Conservation (phyloP, 2,329 filamentous ascomycete species). For the Ilyonectria mors-panacis region DNA sequence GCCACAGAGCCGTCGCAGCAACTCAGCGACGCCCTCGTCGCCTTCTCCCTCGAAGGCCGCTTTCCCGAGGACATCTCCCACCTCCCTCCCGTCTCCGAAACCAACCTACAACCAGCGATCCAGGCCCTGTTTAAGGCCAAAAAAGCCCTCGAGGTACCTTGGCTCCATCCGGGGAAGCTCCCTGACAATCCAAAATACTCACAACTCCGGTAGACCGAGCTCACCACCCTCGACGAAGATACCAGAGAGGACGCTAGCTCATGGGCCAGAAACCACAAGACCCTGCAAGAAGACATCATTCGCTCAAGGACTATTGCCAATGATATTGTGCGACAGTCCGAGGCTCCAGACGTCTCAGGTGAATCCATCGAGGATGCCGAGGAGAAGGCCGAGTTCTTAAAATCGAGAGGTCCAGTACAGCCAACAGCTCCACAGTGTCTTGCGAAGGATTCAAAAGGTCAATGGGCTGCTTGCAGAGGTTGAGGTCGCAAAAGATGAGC, state of each 20-base stretch:
- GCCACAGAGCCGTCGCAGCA: slow-evolving; percentile 47
- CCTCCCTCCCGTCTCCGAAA: slow-evolving; percentile 56
- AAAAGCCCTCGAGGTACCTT: slow-evolving; percentile 57
- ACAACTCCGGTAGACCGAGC: slow-evolving; percentile 65
- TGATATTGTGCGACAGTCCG: slow-evolving; percentile 84
- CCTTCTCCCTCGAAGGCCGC: slow-evolving; percentile 57
- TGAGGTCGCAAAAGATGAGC: slow-evolving; percentile 69
- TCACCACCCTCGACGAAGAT: slow-evolving; percentile 82
- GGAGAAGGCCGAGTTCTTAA: slow-evolving; percentile 69
- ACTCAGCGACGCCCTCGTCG: slow-evolving; percentile 58
- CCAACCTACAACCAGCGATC: slow-evolving; percentile 57
- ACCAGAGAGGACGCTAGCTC: slow-evolving; percentile 84
- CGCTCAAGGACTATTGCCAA: slow-evolving; percentile 83
- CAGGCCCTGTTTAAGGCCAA: slow-evolving; percentile 55
- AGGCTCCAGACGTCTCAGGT: slow-evolving; percentile 71
- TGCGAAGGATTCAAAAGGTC: slow-evolving; percentile 69
- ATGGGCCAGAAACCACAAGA: slow-evolving; percentile 89
- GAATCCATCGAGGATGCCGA: slow-evolving; percentile 68
- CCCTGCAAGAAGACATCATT: slow-evolving; percentile 88
- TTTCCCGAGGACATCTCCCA: slow-evolving; percentile 59
- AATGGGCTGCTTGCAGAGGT: slow-evolving; percentile 75
- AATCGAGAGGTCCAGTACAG: slow-evolving; percentile 72
- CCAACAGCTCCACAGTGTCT: slow-evolving; percentile 66
- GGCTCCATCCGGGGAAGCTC: slow-evolving; percentile 4
- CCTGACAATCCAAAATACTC: slow-evolving; percentile 33